A percentile compares a stretch with the other conserved stretches of the same genome.
phyloP scores from a whole-genome alignment of 768 basidiomycete species.

The Hypsizygus marmoreus region DNA sequence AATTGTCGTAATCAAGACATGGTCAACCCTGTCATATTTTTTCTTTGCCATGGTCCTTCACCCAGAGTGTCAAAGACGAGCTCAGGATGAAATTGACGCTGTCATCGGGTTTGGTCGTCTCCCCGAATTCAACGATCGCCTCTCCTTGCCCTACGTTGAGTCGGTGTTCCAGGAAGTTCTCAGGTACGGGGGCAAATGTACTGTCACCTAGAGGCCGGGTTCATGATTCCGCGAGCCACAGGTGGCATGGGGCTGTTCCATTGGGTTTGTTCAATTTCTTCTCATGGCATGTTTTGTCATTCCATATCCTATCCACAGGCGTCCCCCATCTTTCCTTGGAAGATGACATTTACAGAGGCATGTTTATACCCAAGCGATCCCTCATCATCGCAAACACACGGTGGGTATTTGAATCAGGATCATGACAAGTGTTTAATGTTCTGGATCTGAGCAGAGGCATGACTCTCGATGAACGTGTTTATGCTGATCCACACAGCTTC shows the following conservation, averaged over 20 bases:
- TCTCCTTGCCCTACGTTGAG: slow-evolving; percentile 21
- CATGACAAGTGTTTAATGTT: neutral
- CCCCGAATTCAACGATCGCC: slow-evolving; percentile 24
- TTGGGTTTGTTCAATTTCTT: neutral
- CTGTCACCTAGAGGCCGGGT: neutral
- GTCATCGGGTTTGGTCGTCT: slow-evolving; percentile 26
- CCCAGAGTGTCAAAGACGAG: slow-evolving; percentile 25
- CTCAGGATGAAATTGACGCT: slow-evolving; percentile 30
- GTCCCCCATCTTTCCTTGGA: slow-evolving; percentile 13
- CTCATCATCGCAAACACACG: slow-evolving; percentile 11
- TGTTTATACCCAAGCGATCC: slow-evolving; percentile 11
- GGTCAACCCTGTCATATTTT: slow-evolving; percentile 17
- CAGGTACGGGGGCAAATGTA: slow-evolving; percentile 2
- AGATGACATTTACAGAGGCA: slow-evolving; percentile 10
- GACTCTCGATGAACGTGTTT: slow-evolving; percentile 7
- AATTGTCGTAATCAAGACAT: neutral
- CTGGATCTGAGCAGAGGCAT: slow-evolving; percentile 4
- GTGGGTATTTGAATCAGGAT: neutral
- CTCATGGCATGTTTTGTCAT: neutral
- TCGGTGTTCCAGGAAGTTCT: slow-evolving; percentile 15
- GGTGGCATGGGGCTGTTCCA: slow-evolving; percentile 1
- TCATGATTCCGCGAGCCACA: no score
- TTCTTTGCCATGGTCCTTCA: slow-evolving; percentile 28
- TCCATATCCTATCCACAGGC: no score
- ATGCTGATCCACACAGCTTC: slow-evolving; percentile 6